phyloP scores from a whole-genome alignment of 2,329 filamentous ascomycete genomes.

The Apiospora koreana region DNA sequence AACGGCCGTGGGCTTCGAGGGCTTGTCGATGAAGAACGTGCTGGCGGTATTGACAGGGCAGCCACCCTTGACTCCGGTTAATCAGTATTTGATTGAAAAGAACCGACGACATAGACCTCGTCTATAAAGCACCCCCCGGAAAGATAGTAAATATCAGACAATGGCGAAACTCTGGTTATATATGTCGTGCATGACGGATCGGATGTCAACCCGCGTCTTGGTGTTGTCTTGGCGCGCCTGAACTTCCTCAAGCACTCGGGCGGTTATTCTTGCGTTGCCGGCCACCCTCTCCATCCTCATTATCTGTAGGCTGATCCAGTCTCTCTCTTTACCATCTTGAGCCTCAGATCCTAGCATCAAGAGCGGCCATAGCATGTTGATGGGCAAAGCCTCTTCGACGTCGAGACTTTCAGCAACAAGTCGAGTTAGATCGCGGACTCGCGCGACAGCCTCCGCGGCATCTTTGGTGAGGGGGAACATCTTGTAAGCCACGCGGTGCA shows the following conservation, averaged over 20 bases:
- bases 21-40: constrained; percentile 55
- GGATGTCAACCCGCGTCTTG: constrained; percentile 44
- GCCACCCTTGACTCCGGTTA: constrained; percentile 52
- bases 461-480: constrained; percentile 53
- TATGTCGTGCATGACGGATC: constrained; percentile 47
- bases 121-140: not conserved
- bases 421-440: constrained; percentile 48
- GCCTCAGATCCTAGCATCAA: constrained; percentile 58
- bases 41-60: constrained; percentile 46
- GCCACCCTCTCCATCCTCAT: constrained; percentile 47
- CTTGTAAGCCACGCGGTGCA: constrained; percentile 59
- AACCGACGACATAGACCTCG: not conserved
- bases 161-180: constrained; percentile 57
- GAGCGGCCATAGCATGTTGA: constrained; percentile 59
- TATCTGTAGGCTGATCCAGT: constrained; percentile 53
- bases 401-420: constrained; percentile 43
- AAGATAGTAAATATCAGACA: constrained; percentile 34
- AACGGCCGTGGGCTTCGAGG: constrained; percentile 55
- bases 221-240: constrained; percentile 43
- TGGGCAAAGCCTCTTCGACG: constrained; percentile 46
- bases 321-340: constrained; percentile 46
- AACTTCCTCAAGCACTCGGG: constrained; percentile 47
- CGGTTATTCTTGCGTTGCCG: constrained; percentile 45
- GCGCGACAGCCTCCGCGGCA: constrained; percentile 46
- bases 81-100: constrained; percentile 46